Evolutionary conservation across 73 alveolate genomes (phyloP), one percentile per base, ranked within the genome.

Genomic region (Symbiodinium natans): DNA sequence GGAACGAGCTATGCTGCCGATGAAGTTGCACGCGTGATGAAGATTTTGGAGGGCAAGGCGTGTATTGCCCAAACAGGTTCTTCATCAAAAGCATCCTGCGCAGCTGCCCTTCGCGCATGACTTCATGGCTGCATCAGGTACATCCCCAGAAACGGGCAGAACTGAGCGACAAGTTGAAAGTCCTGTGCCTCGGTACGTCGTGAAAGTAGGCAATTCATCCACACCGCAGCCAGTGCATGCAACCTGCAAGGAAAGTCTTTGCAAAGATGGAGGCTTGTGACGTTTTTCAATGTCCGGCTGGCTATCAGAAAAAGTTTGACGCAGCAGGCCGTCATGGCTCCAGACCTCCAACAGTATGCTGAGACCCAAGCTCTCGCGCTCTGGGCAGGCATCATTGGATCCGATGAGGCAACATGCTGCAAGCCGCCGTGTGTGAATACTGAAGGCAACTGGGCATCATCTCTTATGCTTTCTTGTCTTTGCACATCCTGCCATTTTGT

Each of bases 1-100:
- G 97, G 97, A 13, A 23, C 56, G 3, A 85, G 41, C 36, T 90
- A 90, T 41, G 87, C 97, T 2, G 75, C 33, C 21, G 97, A 90
- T 1, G 97, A 90, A 41, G 56, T 90, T 42, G 42, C 21, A 10
- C 88, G 97, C 29, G 88, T 90, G 41, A 90, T 90, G 97, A 90
- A 90, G 80, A 90, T 90, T 68, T 56, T 90, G 89, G 33, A 68
- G 97, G 97, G 97, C 54, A 90, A 90, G 97, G 97, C 95, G n/a
- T 36, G 42, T 8, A 5, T 7, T 68, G 82, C 7, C 36, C 25
- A 15, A 1, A 63, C 59, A 46, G 59, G 6, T 46, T 13, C 59
- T 9, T 13, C 13, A 13, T 46, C 59, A 13, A 6, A 6, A 6
- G 59, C 59, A 46, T 9, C 59, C 59, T 46, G 59, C 59, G 6